A percentile compares a stretch with the other conserved stretches of the same genome.
phyloP scores from a whole-genome alignment of 805 yeast species.

The Hanseniaspora valbyensis region DNA sequence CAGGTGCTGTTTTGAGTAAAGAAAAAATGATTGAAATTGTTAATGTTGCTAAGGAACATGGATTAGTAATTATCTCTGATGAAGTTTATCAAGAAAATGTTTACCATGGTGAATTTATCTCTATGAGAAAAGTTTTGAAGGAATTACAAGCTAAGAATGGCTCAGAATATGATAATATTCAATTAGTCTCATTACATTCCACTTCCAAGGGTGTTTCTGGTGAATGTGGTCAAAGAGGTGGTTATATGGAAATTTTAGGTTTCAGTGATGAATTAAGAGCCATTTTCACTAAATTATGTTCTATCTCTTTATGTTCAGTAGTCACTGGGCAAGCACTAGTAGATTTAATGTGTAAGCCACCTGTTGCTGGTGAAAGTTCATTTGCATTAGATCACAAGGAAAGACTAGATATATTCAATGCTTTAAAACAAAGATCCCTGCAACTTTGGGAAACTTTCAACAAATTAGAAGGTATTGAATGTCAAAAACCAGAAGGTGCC shows the following conservation, averaged over 20 bases:
- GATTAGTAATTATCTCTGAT: conserved; percentile 84
- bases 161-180: conserved; percentile 57
- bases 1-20: conserved; percentile 69
- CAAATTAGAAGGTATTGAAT: conserved; percentile 67
- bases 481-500: conserved; percentile 92
- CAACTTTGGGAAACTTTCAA: conserved; percentile 59
- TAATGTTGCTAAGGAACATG: conserved; percentile 70
- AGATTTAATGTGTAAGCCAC: conserved; percentile 90
- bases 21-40: conserved; percentile 62
- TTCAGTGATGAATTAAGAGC: conserved; percentile 59
- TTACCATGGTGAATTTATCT: conserved; percentile 67
- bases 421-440: conserved; percentile 53
- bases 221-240: conserved; percentile 99
- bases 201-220: conserved; percentile 96
- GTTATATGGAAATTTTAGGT: conserved; percentile 89
- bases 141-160: conserved; percentile 46
- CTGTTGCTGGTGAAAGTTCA: conserved; percentile 63
- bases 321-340: conserved; percentile 90
- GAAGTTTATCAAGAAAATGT: conserved; percentile 96
- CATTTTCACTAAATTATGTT: conserved; percentile 71
- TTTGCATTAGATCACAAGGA: conserved; percentile 57
- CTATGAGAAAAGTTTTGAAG: conserved; percentile 70
- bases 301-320: conserved; percentile 86
- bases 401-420: conserved; percentile 46
- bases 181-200: conserved; percentile 89